A percentile compares a stretch with the other conserved stretches of the same genome.
Conservation (phyloP, 352 stramenopile genomes). For the Globisporangium carolinianum region DNA sequence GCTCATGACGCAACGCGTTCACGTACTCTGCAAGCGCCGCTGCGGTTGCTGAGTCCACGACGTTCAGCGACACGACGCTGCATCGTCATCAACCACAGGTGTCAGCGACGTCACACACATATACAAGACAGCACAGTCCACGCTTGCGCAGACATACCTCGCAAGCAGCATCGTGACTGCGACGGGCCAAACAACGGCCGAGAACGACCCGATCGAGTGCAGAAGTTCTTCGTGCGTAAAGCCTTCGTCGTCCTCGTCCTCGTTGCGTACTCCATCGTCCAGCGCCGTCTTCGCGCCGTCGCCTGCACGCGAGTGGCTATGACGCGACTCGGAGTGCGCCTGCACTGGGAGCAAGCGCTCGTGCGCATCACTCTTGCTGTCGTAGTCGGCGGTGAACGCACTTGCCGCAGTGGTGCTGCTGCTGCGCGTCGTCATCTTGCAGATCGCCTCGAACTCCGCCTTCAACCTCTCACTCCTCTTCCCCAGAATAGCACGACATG, state of each 20-base stretch:
- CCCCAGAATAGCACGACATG: no score
- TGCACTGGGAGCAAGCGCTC: conserved; percentile 33
- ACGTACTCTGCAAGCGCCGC: conserved; percentile 61
- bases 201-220: conserved; percentile 84
- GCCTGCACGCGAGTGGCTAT: neutral
- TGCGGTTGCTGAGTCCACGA: conserved; percentile 70
- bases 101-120: neutral
- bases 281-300: neutral
- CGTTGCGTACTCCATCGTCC: neutral
- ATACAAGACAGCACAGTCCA: neutral
- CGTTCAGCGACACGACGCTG: conserved; percentile 77
- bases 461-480: no score
- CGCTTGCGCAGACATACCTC: conserved; percentile 26
- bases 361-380: conserved; percentile 21
- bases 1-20: no score
- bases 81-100: neutral
- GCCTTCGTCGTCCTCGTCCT: conserved; percentile 25
- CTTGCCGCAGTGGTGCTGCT: neutral
- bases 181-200: conserved; percentile 72
- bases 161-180: conserved; percentile 76
- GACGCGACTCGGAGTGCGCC: neutral
- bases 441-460: neutral
- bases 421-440: neutral
- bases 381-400: conserved; percentile 11
- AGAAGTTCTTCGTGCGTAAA: conserved; percentile 80